Evolutionary conservation across 164 flowering plant species (phyloP), one percentile per base, ranked within the genome.

Genomic region (Protea cynaroides): DNA sequence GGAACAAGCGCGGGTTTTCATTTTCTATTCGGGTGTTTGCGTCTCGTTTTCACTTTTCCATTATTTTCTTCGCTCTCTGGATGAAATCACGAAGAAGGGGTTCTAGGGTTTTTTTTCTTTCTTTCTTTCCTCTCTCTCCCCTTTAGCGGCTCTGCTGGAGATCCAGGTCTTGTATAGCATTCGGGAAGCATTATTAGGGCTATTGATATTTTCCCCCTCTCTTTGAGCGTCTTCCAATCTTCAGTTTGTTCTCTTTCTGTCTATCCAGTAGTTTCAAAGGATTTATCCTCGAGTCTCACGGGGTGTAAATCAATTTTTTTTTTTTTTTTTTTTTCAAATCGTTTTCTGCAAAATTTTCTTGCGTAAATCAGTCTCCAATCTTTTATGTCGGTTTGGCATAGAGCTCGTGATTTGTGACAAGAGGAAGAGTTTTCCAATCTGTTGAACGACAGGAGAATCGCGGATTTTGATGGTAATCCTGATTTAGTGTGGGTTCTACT

Each of bases 121-220:
- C 34, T 29, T 5, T 29, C 34, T 29, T 5, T 29, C 0, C 0
- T 29, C 34, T 64, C 36, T 59, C 3, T 47, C 56, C 49, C 64
- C 24, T 17, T 50, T 60, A 66, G 69, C 65, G 72, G 62, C 59
- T 61, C 52, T 21, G 52, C 62, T 59, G 56, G 69, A 64, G 72
- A 76, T 76, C 76, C 76, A 70, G 76, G 72, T 70, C 70, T 73
- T 65, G 74, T 61, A 67, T 76, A 67, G 69, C 72, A 54, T 61
- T 64, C 55, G 50, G 9, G 67, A 66, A 76, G 69, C 60, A 17
- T 49, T 37, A 14, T 66, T 60, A 72, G 75, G 74, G 50, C 65
- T 70, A 18, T 7, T 25, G 22, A 53, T 52, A 65, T 57, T 25
- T 40, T 49, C 15, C 15, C 19, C 53, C 59, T 64, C 56, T 14